Evolutionary conservation across 176 grass and related monocot species (phyloP).

Genomic region (Melocanna baccifera): DNA sequence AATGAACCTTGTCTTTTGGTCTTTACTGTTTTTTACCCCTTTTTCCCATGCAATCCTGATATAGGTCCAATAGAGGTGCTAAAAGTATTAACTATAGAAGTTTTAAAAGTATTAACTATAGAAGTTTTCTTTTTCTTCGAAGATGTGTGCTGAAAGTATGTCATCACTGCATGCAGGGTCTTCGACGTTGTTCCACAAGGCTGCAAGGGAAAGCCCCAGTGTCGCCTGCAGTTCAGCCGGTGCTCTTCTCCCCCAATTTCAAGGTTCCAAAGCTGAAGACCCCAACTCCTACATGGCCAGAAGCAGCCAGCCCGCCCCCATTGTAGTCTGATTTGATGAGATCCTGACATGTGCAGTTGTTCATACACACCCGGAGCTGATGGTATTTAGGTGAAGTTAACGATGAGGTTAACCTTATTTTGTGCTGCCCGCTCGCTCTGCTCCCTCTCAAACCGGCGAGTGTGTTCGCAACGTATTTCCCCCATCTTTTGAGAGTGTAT

Average conservation of each 20-base stretch:
- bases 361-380: background rate
- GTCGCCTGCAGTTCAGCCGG: conserved; percentile 23
- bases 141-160: background rate
- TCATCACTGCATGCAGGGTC: conserved; percentile 1
- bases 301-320: background rate
- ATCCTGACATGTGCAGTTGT: conserved; percentile 14
- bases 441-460: background rate
- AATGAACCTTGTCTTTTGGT: background rate
- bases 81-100: background rate
- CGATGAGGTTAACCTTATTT: background rate
- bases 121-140: background rate
- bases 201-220: background rate
- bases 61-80: background rate
- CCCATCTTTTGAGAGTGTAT: background rate
- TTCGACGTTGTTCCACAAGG: conserved; percentile 21
- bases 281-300: background rate
- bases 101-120: background rate
- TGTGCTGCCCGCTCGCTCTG: background rate
- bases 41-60: background rate
- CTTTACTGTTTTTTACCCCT: background rate
- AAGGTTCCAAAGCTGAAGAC: conserved; percentile 53
- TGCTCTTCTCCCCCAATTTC: conserved; percentile 54
- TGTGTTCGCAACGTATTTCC: background rate
- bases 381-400: background rate
- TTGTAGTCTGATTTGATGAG: background rate